These are phyloP conservation scores for Mycosarcoma mackinlayi DNA, from an alignment of 1,284 basidiomycete genomes.

Conservation along the genomic window DNA sequence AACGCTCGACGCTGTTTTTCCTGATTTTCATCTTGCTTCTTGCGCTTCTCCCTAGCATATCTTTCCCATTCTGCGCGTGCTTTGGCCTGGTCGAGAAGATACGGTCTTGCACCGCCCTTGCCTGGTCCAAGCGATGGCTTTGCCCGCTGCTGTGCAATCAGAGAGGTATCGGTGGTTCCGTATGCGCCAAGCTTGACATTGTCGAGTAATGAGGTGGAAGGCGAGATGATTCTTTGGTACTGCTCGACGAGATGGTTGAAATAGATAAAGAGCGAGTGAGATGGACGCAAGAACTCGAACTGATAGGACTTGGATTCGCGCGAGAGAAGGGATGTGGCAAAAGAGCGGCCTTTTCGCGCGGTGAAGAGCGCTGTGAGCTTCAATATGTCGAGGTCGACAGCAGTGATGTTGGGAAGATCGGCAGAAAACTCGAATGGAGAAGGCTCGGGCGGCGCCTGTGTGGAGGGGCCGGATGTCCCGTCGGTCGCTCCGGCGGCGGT, in stretches of 20 bases:
- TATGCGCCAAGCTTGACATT: conserved; percentile 71
- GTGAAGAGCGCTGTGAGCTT: conserved; percentile 91
- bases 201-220: conserved; percentile 79
- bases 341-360: conserved; percentile 87
- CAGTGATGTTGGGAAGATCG: conserved; percentile 87
- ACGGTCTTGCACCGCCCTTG: conserved; percentile 72
- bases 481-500: not conserved
- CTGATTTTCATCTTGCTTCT: conserved; percentile 86
- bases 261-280: conserved; percentile 93
- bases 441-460: conserved; percentile 76
- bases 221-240: conserved; percentile 89
- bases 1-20: conserved; percentile 73
- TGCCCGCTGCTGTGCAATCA: conserved; percentile 18
- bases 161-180: conserved; percentile 25
- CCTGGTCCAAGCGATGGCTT: conserved; percentile 35
- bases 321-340: conserved; percentile 85
- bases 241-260: conserved; percentile 98
- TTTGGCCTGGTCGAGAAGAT: conserved; percentile 78
- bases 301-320: conserved; percentile 94
- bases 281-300: conserved; percentile 95
- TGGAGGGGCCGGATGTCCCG: conserved; percentile 9
- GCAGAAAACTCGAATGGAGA: conserved; percentile 85
- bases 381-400: conserved; percentile 79
- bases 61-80: conserved; percentile 90
- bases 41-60: conserved; percentile 82